Evolutionary conservation across 1,284 basidiomycete genomes (phyloP).

Genomic region (Rhodotorula sp.): DNA sequence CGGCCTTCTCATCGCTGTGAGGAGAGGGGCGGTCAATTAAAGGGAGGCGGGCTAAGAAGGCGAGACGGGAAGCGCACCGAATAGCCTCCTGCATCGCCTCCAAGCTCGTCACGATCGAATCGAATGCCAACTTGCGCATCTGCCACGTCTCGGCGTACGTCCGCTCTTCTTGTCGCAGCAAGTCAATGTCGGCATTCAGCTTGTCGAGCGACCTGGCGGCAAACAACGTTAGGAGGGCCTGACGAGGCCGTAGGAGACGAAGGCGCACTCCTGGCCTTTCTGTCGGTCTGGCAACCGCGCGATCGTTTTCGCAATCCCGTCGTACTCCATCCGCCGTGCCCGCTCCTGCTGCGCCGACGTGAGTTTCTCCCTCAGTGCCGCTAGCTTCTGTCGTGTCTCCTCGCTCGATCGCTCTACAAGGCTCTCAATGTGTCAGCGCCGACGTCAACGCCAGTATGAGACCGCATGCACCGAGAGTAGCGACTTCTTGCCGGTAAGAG

Average conservation of each 20-base stretch:
- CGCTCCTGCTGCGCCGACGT: slow-evolving; percentile 33
- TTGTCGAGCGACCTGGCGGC: slow-evolving; percentile 20
- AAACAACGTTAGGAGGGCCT: neutral
- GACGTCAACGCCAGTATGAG: neutral
- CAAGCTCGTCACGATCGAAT: slow-evolving; percentile 35
- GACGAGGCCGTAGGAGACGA: neutral
- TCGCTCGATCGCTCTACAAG: slow-evolving; percentile 4
- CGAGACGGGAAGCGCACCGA: slow-evolving; percentile 13
- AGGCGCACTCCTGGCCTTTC: slow-evolving; percentile 34
- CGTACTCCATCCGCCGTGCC: slow-evolving; percentile 42
- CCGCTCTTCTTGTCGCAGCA: slow-evolving; percentile 27
- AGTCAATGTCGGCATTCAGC: slow-evolving; percentile 33
- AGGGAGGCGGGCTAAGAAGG: neutral
- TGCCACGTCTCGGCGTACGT: slow-evolving; percentile 40
- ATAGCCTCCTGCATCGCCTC: slow-evolving; percentile 40
- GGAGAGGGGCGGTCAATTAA: neutral
- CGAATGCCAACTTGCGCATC: slow-evolving; percentile 36
- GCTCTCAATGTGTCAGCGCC: too few species aligned
- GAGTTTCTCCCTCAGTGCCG: slow-evolving; percentile 15
- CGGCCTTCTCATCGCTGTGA: slow-evolving; percentile 36
- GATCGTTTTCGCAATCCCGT: slow-evolving; percentile 33
- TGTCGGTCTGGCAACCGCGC: slow-evolving; percentile 27
- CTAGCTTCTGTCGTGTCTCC: slow-evolving; percentile 20
- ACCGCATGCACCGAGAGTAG: slow-evolving; percentile 11
- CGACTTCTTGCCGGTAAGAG: slow-evolving; percentile 25